Percentiles rank a stretch among this genome's conserved stretches.
Conservation (phyloP, 1,284 basidiomycete genomes). For the Sphaerobolus stellatus region DNA sequence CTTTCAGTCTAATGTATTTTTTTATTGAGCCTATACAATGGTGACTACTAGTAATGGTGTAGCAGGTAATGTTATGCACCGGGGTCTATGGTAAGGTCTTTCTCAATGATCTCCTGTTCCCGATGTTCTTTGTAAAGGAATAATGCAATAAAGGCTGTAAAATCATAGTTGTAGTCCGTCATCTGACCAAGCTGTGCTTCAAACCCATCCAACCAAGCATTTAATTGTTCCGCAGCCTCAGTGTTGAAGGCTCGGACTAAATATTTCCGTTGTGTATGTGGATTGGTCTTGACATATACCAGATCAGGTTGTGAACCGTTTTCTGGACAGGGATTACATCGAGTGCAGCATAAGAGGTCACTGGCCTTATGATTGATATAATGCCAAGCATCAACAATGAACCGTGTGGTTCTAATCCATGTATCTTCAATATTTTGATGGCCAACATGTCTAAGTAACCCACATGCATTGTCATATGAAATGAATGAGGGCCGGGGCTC, state of each 20-base stretch:
- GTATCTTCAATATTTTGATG: conserved; percentile 18
- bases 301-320: conserved; percentile 33
- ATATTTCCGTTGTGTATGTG: not conserved
- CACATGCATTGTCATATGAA: conserved; percentile 28
- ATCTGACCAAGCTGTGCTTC: conserved; percentile 6
- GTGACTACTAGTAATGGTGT: no score
- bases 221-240: conserved; percentile 8
- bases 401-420: conserved; percentile 23
- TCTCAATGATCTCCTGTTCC: not conserved
- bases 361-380: conserved; percentile 27
- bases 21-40: no score
- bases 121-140: conserved; percentile 6
- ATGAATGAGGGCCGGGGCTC: conserved; percentile 19
- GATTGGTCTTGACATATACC: conserved; percentile 5
- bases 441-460: conserved; percentile 25
- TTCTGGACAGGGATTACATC: conserved; percentile 32
- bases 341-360: conserved; percentile 25
- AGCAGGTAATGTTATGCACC: no score
- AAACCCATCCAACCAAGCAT: conserved; percentile 14
- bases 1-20: no score
- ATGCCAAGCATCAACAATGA: conserved; percentile 33
- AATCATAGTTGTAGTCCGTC: conserved; percentile 13
- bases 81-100: not conserved
- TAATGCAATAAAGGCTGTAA: conserved; percentile 6
- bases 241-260: conserved; percentile 3